Evolutionary conservation across 768 basidiomycete species (phyloP).

Genomic region (Botryobasidium botryosum): DNA sequence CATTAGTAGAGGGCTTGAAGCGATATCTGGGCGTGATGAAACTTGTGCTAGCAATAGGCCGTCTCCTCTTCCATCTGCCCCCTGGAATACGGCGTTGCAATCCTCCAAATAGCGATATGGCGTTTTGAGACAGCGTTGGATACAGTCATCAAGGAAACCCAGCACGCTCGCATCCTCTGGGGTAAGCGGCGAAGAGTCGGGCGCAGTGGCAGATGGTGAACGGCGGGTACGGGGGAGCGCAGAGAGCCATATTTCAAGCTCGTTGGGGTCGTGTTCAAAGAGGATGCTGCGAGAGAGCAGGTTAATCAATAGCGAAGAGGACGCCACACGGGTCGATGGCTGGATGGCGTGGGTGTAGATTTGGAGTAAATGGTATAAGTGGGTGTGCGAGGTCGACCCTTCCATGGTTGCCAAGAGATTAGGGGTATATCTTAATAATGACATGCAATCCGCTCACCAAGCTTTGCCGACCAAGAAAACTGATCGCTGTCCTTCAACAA

Average conservation of each 20-base stretch:
- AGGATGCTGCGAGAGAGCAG: conserved; percentile 57
- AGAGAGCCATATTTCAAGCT: conserved; percentile 58
- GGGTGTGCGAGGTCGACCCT: conserved; percentile 29
- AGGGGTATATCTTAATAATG: background rate
- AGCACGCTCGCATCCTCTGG: conserved; percentile 39
- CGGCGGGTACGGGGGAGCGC: conserved; percentile 36
- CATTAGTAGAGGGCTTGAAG: conserved; percentile 59
- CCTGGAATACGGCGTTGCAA: background rate
- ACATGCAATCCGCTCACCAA: conserved; percentile 31
- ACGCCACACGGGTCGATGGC: conserved; percentile 32
- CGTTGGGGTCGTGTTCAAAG: conserved; percentile 60
- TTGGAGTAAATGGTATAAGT: conserved; percentile 55
- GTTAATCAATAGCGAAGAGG: conserved; percentile 39
- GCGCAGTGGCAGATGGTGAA: conserved; percentile 23
- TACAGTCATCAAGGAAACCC: conserved; percentile 70
- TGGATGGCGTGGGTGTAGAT: conserved; percentile 36
- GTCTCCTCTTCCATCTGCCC: conserved; percentile 18
- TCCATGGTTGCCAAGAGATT: conserved; percentile 17
- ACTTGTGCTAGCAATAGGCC: conserved; percentile 15
- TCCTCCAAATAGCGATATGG: conserved; percentile 80
- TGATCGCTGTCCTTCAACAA: conserved; percentile 62
- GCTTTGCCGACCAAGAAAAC: conserved; percentile 62
- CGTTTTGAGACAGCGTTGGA: conserved; percentile 62
- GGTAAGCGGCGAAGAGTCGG: conserved; percentile 34
- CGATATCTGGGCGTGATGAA: background rate